A percentile compares a stretch with the other conserved stretches of the same genome.
phyloP scores from a whole-genome alignment of 2,329 filamentous ascomycete species.

The Alternaria sp. region DNA sequence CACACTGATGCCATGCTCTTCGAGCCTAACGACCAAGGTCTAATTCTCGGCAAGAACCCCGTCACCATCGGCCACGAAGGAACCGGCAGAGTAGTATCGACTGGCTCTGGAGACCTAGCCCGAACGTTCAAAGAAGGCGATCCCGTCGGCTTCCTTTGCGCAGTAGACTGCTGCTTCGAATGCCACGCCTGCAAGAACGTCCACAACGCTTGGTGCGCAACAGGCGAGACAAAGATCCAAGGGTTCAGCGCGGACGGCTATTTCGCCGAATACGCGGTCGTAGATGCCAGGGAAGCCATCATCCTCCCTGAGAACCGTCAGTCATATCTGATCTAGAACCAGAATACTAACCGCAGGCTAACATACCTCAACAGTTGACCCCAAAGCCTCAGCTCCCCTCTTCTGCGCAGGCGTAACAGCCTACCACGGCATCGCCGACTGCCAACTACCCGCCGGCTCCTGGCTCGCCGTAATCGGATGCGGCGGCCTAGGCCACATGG shows the following conservation, averaged over 20 bases:
- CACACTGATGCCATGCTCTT: conserved; percentile 50
- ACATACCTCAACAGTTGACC: conserved; percentile 24
- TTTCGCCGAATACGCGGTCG: conserved; percentile 40
- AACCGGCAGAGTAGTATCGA: conserved; percentile 33
- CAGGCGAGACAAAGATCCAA: conserved; percentile 40
- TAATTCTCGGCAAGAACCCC: conserved; percentile 39
- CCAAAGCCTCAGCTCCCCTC: conserved; percentile 33
- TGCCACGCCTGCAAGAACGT: conserved; percentile 38
- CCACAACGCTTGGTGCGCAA: conserved; percentile 38
- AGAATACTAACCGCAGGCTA: background rate
- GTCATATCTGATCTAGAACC: background rate
- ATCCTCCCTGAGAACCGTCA: conserved; percentile 35
- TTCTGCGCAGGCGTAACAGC: conserved; percentile 44
- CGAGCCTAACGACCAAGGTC: conserved; percentile 43
- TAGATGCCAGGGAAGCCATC: conserved; percentile 39
- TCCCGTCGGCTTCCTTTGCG: conserved; percentile 42
- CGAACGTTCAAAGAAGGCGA: conserved; percentile 40
- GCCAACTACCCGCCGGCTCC: conserved; percentile 32
- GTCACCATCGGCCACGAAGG: conserved; percentile 46
- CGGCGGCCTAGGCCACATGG: conserved; percentile 42
- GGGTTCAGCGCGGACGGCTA: conserved; percentile 38
- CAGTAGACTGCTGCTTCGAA: conserved; percentile 43
- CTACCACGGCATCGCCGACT: conserved; percentile 39
- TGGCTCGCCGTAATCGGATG: conserved; percentile 41
- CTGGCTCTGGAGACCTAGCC: conserved; percentile 31